Evolutionary conservation across 805 yeast species (phyloP), one percentile per base, ranked within the genome.

Genomic region (Brettanomyces nanus): DNA sequence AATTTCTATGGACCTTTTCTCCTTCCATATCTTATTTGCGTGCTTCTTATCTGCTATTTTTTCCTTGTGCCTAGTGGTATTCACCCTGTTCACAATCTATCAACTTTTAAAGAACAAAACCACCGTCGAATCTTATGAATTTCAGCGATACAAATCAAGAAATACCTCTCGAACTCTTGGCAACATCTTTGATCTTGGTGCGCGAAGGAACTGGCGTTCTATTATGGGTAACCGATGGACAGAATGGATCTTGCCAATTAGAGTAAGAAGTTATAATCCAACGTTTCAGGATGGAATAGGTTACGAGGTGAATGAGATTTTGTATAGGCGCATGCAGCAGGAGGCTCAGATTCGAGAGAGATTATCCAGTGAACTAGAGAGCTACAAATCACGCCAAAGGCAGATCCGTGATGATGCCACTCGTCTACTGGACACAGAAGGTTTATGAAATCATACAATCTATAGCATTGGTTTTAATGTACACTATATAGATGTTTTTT

Each of bases 131-230:
- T 64, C 77, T 42, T 77, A 74, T 51, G 85, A 79, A 29, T 51
- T 53, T 23, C 65, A 69, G 33, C 65, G 80, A 47, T 67, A 66
- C 44, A 56, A 67, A 38, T 58, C 65, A 29, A 70, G 66, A 33
- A 36, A 58, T 65, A 51, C 52, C 33, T 58, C 75, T 10, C 53
- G 61, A 35, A 56, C 63, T 6, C 45, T 68, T 5, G 86, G 81
- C 1, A 85, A 90, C 56, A 64, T 85, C 4, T 92, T 78, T 58
- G 85, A 89, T 58, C 52, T 90, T 28, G 96, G 97, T 0, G 52
- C 54, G 18, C 45, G 50, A 33, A 50, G 57, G 5, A 92, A 92
- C 55, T 79, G 87, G 84, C 44, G 52, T 15, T 63, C 70, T 5
- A 73, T 85, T 2, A 81, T 90, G 94, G 98, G 98, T 0, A 43